Conservation (phyloP, 768 basidiomycete genomes). For the Serendipita sp. region DNA sequence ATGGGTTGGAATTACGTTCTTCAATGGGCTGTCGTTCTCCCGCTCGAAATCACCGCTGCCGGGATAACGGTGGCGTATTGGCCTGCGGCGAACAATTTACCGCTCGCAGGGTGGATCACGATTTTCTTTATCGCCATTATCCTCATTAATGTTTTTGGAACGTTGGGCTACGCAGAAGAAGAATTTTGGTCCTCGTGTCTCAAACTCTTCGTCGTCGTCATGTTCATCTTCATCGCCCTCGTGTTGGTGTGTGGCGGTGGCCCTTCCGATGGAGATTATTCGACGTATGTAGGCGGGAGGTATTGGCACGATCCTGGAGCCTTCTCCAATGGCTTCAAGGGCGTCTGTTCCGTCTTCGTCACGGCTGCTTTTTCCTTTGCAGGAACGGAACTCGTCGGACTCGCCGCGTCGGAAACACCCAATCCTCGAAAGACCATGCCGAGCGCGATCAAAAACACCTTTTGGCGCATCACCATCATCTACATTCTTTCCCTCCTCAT, state of each 20-base stretch:
- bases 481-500: conserved; percentile 48
- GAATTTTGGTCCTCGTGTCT: conserved; percentile 19
- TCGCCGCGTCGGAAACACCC: conserved; percentile 56
- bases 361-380: conserved; percentile 57
- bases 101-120: conserved; percentile 10
- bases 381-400: conserved; percentile 50
- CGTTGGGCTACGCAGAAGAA: conserved; percentile 16
- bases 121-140: conserved; percentile 16
- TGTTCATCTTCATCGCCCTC: conserved; percentile 20
- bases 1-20: conserved; percentile 19
- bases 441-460: conserved; percentile 48
- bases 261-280: conserved; percentile 15
- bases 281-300: conserved; percentile 16
- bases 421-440: conserved; percentile 48
- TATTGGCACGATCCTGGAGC: conserved; percentile 18
- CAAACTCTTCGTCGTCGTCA: conserved; percentile 19
- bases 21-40: conserved; percentile 19
- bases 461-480: conserved; percentile 48
- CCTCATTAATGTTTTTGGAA: conserved; percentile 11
- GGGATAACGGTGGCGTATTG: conserved; percentile 14
- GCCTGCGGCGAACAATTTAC: conserved; percentile 8
- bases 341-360: conserved; percentile 30
- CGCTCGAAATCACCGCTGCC: conserved; percentile 20
- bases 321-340: conserved; percentile 16
- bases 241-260: conserved; percentile 23